These are phyloP conservation scores for Termitomyces sp. DNA, from an alignment of 768 basidiomycete species.

Conservation along the genomic window DNA sequence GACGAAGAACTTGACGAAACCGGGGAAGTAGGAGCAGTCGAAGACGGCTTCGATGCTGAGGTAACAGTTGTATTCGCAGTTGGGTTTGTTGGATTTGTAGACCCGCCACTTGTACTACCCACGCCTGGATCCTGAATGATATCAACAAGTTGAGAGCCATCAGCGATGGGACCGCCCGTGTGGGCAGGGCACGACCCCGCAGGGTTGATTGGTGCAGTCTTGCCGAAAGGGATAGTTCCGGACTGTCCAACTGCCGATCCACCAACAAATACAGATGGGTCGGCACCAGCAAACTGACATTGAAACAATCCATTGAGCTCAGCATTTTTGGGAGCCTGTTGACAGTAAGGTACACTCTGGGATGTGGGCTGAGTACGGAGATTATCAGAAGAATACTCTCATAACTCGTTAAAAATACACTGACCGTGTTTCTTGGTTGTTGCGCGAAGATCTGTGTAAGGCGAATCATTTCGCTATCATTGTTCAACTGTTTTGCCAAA, in stretches of 20 bases:
- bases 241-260: slow-evolving; percentile 35
- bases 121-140: slow-evolving; percentile 33
- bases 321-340: slow-evolving; percentile 45
- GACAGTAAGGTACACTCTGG: slow-evolving; percentile 47
- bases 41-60: neutral
- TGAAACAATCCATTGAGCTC: slow-evolving; percentile 57
- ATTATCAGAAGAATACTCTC: neutral
- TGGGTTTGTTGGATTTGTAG: neutral
- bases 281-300: slow-evolving; percentile 51
- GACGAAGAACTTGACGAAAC: slow-evolving; percentile 5
- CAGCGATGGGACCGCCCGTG: slow-evolving; percentile 42
- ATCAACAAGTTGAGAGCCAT: slow-evolving; percentile 41
- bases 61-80: neutral
- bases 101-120: slow-evolving; percentile 9
- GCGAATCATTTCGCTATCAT: slow-evolving; percentile 43
- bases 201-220: slow-evolving; percentile 34
- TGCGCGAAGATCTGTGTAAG: slow-evolving; percentile 52
- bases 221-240: slow-evolving; percentile 55
- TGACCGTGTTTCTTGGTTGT: slow-evolving; percentile 54
- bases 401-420: slow-evolving; percentile 8
- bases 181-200: slow-evolving; percentile 51
- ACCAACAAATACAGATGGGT: slow-evolving; percentile 42
- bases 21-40: slow-evolving; percentile 4
- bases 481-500: slow-evolving; percentile 40
- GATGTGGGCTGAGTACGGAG: slow-evolving; percentile 32